Evolutionary conservation across 768 basidiomycete genomes (phyloP).

Genomic region (Phylloporus arenicola): DNA sequence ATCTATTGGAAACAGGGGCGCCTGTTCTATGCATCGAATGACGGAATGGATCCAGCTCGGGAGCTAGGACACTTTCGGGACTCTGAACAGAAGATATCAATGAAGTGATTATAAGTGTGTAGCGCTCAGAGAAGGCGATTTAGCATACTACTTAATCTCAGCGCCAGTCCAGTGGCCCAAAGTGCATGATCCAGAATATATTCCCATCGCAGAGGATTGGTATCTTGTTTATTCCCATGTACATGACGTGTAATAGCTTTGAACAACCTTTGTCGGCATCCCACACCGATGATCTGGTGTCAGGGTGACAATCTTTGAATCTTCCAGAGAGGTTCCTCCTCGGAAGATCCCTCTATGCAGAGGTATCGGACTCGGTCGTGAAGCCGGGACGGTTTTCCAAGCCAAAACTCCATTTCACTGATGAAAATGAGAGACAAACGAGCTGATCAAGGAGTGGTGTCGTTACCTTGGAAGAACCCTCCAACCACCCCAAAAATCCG

Average conservation of each 20-base stretch:
- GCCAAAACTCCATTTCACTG: slow-evolving; percentile 97
- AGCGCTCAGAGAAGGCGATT: not conserved
- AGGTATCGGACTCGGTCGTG: slow-evolving; percentile 86
- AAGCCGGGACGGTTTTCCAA: slow-evolving; percentile 89
- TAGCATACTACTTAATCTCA: not conserved
- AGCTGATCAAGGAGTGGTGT: not conserved
- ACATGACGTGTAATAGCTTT: not conserved
- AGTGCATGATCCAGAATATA: not conserved
- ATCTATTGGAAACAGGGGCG: slow-evolving; percentile 1
- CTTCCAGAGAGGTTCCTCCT: slow-evolving; percentile 59
- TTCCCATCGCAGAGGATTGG: not conserved
- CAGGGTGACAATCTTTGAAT: slow-evolving; percentile 77
- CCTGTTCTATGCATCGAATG: not conserved
- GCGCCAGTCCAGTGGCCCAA: not conserved
- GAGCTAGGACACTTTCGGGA: not conserved
- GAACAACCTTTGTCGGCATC: not conserved
- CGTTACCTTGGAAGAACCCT: slow-evolving; percentile 82
- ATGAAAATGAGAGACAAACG: slow-evolving; percentile 5
- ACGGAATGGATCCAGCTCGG: not conserved
- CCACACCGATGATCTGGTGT: slow-evolving; percentile 8
- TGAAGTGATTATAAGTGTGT: not conserved
- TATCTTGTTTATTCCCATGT: slow-evolving; percentile 7
- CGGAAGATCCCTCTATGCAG: slow-evolving; percentile 43
- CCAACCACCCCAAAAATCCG: slow-evolving; percentile 97
- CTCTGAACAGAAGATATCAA: not conserved